These are phyloP conservation scores for Coemansia brasiliensis DNA, from an alignment of 192 early-diverging fungal genomes.

Conservation along the genomic window DNA sequence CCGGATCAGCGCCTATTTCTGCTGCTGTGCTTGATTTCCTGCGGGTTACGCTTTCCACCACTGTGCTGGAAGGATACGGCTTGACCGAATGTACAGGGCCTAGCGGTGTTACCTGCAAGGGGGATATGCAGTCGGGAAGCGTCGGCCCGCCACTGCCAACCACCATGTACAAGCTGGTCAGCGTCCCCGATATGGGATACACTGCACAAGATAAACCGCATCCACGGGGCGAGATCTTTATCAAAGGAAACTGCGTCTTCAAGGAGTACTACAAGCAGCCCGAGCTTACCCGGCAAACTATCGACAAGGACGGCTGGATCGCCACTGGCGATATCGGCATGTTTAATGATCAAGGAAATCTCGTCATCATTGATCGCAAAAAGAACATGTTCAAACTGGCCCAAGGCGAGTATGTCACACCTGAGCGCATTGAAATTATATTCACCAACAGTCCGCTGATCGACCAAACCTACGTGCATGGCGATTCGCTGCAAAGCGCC, in stretches of 20 bases:
- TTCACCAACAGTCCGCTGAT: constrained; percentile 60
- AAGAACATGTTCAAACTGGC: constrained; percentile 85
- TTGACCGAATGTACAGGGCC: constrained; percentile 78
- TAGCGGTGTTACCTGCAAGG: constrained; percentile 60
- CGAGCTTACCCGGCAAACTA: constrained; percentile 71
- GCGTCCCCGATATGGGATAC: constrained; percentile 75
- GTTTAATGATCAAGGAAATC: constrained; percentile 63
- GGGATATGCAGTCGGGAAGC: constrained; percentile 59
- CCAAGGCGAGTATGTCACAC: constrained; percentile 77
- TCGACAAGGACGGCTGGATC: constrained; percentile 80
- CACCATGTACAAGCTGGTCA: constrained; percentile 76
- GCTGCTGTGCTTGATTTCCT: constrained; percentile 86
- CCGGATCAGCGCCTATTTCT: constrained; percentile 89
- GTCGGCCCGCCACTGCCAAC: constrained; percentile 76
- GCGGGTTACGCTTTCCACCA: constrained; percentile 68
- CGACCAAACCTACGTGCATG: constrained; percentile 72
- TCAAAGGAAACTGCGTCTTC: constrained; percentile 77
- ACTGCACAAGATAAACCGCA: constrained; percentile 53
- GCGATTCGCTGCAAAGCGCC: constrained; percentile 73
- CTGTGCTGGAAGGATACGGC: constrained; percentile 82
- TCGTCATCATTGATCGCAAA: constrained; percentile 78
- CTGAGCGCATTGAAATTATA: constrained; percentile 81
- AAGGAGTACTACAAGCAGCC: constrained; percentile 75
- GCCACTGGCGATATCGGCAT: constrained; percentile 82
- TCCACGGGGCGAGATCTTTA: constrained; percentile 81